Conservation (phyloP, 768 basidiomycete species). For the Tylopilus felleus region DNA sequence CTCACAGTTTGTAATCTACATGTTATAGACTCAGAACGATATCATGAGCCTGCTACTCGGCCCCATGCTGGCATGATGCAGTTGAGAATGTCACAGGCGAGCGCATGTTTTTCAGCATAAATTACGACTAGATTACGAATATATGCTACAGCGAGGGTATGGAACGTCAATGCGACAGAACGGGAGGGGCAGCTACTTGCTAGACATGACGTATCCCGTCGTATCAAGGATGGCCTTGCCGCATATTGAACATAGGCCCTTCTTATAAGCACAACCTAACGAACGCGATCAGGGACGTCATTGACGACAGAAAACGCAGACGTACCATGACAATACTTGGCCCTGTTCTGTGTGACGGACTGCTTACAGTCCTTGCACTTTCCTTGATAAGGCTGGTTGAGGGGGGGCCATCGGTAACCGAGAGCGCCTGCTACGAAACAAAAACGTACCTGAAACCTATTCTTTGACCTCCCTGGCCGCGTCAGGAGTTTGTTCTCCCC, state of each 20-base stretch:
- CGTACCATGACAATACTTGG: constrained; percentile 86
- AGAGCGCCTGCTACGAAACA: constrained; percentile 10
- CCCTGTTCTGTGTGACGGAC: constrained; percentile 78
- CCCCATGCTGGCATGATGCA: neutral
- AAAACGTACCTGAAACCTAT: constrained; percentile 65
- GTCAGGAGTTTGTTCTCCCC: constrained; percentile 82
- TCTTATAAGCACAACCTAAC: constrained; percentile 83
- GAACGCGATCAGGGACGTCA: constrained; percentile 4
- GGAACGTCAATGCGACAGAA: neutral
- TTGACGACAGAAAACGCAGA: constrained; percentile 7
- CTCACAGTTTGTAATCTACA: no score
- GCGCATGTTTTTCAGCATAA: neutral
- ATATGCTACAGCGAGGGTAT: constrained; percentile 27
- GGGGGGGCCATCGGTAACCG: neutral
- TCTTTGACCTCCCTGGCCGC: constrained; percentile 68
- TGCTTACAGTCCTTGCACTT: constrained; percentile 90
- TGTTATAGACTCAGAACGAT: no score
- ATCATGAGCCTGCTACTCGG: no score
- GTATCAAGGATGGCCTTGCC: constrained; percentile 86
- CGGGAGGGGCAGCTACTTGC: constrained; percentile 52
- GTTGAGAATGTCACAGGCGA: neutral
- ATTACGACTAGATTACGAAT: constrained; percentile 13
- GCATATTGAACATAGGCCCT: constrained; percentile 83
- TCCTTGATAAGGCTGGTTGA: constrained; percentile 69
- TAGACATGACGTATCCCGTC: constrained; percentile 79